Percentiles rank a stretch among this genome's conserved stretches.
These are phyloP conservation scores for Urtica urens DNA, from an alignment of 306 rosid species.

Conservation along the genomic window DNA sequence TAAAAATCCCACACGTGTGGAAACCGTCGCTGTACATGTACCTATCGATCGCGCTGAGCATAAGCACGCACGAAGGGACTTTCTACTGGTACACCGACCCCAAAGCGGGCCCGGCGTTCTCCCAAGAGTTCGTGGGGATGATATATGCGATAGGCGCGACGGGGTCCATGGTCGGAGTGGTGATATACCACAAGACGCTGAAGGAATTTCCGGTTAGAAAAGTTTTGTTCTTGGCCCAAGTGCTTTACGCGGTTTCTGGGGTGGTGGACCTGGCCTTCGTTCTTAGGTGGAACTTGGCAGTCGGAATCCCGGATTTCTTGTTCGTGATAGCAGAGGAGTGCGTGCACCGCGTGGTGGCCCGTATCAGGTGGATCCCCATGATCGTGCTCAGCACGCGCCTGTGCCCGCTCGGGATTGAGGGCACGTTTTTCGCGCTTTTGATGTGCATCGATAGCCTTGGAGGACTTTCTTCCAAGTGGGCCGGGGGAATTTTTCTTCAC, in stretches of 20 bases:
- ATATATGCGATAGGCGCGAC: constrained; percentile 67
- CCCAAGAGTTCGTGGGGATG: constrained; percentile 74
- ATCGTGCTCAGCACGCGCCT: constrained; percentile 54
- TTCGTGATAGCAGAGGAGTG: constrained; percentile 53
- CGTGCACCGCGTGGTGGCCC: constrained; percentile 26
- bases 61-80: constrained; percentile 63
- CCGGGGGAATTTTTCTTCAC: constrained; percentile 53
- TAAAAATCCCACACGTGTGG: constrained; percentile 65
- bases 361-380: constrained; percentile 68
- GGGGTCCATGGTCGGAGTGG: constrained; percentile 55
- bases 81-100: constrained; percentile 79
- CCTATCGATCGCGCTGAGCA: constrained; percentile 44
- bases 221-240: constrained; percentile 48
- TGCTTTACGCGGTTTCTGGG: constrained; percentile 45
- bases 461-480: constrained; percentile 34
- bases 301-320: constrained; percentile 53
- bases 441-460: constrained; percentile 69
- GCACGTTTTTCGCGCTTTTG: constrained; percentile 60
- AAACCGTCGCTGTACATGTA: constrained; percentile 61
- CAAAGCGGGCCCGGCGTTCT: constrained; percentile 71
- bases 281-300: constrained; percentile 47
- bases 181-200: constrained; percentile 66
- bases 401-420: constrained; percentile 67
- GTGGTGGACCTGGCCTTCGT: constrained; percentile 47
- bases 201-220: constrained; percentile 45